Evolutionary conservation across 169 alveolate genomes (phyloP).

Genomic region (Plasmodium knowlesi): DNA sequence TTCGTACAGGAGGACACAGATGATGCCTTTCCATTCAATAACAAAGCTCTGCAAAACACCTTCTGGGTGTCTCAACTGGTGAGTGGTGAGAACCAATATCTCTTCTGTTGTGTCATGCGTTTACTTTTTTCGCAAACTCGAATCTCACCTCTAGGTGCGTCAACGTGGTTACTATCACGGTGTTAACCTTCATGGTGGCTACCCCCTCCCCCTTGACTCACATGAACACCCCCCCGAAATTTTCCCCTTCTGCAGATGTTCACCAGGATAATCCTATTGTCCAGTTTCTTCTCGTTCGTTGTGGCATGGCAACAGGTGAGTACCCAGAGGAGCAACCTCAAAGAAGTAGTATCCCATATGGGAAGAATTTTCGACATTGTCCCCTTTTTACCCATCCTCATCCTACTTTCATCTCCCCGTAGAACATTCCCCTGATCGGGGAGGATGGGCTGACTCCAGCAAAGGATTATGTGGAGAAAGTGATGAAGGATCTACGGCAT

Average conservation of each 20-base stretch:
- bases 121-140: no score
- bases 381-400: background rate
- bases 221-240: background rate
- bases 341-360: background rate
- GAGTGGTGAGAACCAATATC: background rate
- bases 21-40: constrained; percentile 18
- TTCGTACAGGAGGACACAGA: background rate
- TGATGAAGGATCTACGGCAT: constrained; percentile 1
- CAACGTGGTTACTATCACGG: background rate
- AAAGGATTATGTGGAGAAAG: constrained; percentile 5
- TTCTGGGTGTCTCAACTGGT: constrained; percentile 56
- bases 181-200: no score
- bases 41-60: constrained; percentile 12
- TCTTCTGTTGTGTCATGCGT: no score
- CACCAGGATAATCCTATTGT: constrained; percentile 23
- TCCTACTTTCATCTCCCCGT: background rate
- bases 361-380: no score
- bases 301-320: constrained; percentile 58
- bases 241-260: constrained; percentile 1
- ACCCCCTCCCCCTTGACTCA: no score
- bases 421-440: constrained; percentile 47
- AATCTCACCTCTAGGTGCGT: no score
- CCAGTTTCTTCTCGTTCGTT: constrained; percentile 34
- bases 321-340: background rate
- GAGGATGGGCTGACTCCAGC: constrained; percentile 66